phyloP scores from a whole-genome alignment of 495 filamentous ascomycete genomes.

The Daldinia loculata region DNA sequence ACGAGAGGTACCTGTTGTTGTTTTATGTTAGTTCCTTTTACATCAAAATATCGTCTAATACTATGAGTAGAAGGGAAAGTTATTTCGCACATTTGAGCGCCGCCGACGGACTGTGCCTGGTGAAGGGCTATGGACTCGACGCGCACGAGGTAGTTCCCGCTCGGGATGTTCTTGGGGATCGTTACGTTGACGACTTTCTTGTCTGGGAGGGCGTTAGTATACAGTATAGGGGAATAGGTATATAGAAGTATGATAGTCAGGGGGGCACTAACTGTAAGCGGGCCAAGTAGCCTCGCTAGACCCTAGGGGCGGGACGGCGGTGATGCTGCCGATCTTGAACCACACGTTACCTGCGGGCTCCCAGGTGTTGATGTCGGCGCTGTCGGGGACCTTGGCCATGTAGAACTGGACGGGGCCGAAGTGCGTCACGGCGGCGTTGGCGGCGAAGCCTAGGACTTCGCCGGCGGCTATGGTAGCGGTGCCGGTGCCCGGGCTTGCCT shows the following conservation, averaged over 20 bases:
- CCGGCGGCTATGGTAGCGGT: constrained; percentile 53
- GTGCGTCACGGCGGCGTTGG: constrained; percentile 53
- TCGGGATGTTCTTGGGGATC: constrained; percentile 53
- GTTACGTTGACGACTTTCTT: constrained; percentile 48
- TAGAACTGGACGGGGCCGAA: constrained; percentile 59
- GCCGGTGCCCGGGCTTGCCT: constrained; percentile 43
- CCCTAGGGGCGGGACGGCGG: constrained; percentile 39
- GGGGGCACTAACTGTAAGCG: constrained; percentile 47
- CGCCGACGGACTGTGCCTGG: constrained; percentile 48
- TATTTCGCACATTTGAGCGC: constrained; percentile 46
- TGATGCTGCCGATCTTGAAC: constrained; percentile 58
- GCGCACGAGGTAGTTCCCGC: constrained; percentile 52
- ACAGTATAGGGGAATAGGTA: not conserved
- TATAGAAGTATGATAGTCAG: not conserved
- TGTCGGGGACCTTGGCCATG: constrained; percentile 58
- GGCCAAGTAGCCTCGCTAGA: constrained; percentile 50
- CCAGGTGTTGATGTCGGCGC: constrained; percentile 53
- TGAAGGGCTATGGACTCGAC: constrained; percentile 55
- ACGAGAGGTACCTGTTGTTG: constrained; percentile 43
- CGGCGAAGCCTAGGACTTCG: constrained; percentile 53
- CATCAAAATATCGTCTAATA: too few species aligned
- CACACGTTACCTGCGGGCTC: constrained; percentile 58
- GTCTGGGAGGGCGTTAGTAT: constrained; percentile 28
- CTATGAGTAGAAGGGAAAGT: not conserved
- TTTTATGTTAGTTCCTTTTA: too few species aligned